phyloP scores from a whole-genome alignment of 106 monocot species.

The Dendrobium huoshanense region DNA sequence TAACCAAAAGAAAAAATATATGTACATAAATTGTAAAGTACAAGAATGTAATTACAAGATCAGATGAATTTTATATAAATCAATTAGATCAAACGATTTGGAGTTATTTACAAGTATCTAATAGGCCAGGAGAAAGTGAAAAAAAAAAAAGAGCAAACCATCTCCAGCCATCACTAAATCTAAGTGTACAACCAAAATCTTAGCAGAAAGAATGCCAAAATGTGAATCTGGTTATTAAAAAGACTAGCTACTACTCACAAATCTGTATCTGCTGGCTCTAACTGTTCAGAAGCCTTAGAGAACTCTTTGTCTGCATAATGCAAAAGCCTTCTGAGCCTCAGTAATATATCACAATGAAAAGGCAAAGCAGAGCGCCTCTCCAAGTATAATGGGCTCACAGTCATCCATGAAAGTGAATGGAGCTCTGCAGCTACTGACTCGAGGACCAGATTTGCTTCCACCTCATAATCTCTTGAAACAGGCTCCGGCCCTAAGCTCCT shows the following conservation, averaged over 20 bases:
- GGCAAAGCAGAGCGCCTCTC: conserved; percentile 74
- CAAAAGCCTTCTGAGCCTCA: conserved; percentile 67
- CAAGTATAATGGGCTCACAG: conserved; percentile 60
- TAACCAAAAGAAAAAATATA: neutral
- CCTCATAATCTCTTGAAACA: conserved; percentile 20
- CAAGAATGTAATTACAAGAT: neutral
- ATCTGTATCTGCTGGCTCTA: neutral
- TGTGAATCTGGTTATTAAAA: neutral
- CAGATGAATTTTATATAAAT: neutral
- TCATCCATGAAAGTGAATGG: conserved; percentile 85
- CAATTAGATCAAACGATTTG: neutral
- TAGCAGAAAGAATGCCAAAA: neutral
- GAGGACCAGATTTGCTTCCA: conserved; percentile 49
- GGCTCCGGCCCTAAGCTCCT: conserved; percentile 37
- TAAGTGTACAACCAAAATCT: neutral
- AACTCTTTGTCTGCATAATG: conserved; percentile 75
- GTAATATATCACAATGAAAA: conserved; percentile 78
- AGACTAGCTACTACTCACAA: neutral
- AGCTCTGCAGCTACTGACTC: conserved; percentile 81
- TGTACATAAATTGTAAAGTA: neutral
- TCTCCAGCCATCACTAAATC: conserved; percentile 1
- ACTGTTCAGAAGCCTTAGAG: conserved; percentile 5
- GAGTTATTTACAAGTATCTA: neutral
- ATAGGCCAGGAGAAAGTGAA: neutral
- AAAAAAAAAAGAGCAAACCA: neutral